Evolutionary conservation across 2,329 filamentous ascomycete species (phyloP), one percentile per base, ranked within the genome.

Genomic region (Botrytis fragariae): DNA sequence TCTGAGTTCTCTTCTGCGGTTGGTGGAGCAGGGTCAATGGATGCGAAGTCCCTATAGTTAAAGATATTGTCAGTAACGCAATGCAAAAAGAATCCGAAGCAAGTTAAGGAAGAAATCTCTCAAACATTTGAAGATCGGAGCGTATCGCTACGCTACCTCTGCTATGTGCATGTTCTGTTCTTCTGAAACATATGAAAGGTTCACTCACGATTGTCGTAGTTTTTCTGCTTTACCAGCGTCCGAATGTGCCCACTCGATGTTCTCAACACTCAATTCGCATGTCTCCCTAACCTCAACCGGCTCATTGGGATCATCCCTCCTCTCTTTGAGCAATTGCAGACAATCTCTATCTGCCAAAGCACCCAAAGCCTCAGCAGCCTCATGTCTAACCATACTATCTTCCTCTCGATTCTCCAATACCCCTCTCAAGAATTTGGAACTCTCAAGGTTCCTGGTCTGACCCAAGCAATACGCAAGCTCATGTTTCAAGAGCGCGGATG

Each of bases 391-490:
- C 95, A 99, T 99, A 54, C 92, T 84, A 84, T 98, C 95, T 83
- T 98, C 94, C n/a, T 89, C 81, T 76, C 90, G 84, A 82, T 98
- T 89, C 77, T 92, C 88, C 73, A 98, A 86, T 22, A 97, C 93
- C 20, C 86, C 83, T 73, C 91, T 88, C 77, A 99, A 86, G 75
- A 90, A 91, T 16, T 91, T 87, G 16, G 94, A 88, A 0, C 95
- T 92, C 63, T 90, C 90, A 69, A 87, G 83, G 81, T 97, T 94
- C 73, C 90, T 90, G 1, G 93, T 95, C 84, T 99, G 96, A 12
- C 96, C 96, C 3, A 99, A 88, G 81, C 96, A 99, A 85, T 99
- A 99, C 39, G 96, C 96, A 67, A 99, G 87, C 82, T 99, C 96
- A 83, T 99, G 96, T 85, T 98, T 98, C 64, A 98, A 86, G 14